Conservation (phyloP, 768 basidiomycete genomes). For the Coprinopsis strossmayeri region DNA sequence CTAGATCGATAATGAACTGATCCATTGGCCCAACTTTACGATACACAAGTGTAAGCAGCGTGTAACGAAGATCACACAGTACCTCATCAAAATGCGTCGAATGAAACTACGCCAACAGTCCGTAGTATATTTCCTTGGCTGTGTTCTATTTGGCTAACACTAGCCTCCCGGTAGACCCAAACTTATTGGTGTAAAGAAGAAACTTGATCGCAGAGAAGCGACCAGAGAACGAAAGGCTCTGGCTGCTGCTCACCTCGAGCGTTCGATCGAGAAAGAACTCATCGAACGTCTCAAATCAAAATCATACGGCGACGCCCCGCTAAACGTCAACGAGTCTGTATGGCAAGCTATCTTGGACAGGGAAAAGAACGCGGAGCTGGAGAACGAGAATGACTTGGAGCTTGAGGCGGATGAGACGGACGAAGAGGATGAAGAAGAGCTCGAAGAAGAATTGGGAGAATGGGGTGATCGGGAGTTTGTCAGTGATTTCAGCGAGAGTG, state of each 20-base stretch:
- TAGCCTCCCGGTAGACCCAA: conserved; percentile 63
- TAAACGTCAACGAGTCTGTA: conserved; percentile 96
- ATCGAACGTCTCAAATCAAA: conserved; percentile 93
- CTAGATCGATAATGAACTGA: conserved; percentile 90
- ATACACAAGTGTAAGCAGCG: conserved; percentile 99
- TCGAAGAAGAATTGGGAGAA: conserved; percentile 49
- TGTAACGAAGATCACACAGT: conserved; percentile 97
- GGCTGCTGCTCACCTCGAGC: conserved; percentile 91
- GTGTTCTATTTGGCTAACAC: not conserved
- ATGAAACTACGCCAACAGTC: conserved; percentile 83
- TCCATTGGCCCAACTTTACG: conserved; percentile 98
- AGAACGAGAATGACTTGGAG: conserved; percentile 50
- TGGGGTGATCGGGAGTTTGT: conserved; percentile 68
- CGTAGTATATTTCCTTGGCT: conserved; percentile 20
- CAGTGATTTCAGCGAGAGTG: conserved; percentile 66
- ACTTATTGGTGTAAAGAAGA: conserved; percentile 94
- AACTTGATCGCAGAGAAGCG: conserved; percentile 88
- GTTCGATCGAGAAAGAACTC: conserved; percentile 92
- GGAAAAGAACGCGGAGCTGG: conserved; percentile 48
- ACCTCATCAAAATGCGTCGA: conserved; percentile 96
- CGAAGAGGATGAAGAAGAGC: conserved; percentile 55
- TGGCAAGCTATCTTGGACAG: conserved; percentile 90
- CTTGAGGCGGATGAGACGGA: conserved; percentile 44
- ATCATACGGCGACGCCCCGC: conserved; percentile 94
- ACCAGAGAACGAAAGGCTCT: conserved; percentile 94